Base-by-base conservation (phyloP, 768 basidiomycete species). In the Tubosaeta brunneosetosa region DNA sequence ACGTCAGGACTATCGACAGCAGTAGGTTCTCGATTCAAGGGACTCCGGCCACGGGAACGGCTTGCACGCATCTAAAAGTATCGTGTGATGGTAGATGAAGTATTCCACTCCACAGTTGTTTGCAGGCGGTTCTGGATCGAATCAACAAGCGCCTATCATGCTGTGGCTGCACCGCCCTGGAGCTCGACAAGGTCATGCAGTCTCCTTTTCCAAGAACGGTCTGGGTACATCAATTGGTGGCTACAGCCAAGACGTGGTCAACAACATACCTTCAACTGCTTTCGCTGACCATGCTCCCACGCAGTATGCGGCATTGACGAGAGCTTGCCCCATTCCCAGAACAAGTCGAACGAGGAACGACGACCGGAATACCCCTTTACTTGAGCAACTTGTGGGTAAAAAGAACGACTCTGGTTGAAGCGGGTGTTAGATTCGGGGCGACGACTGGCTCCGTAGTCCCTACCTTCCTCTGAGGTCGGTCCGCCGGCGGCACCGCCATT, bases 351-450 rank as follows among this genome's bases (percentile, higher is more conserved):
- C n/a, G 65, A 73, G 19, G 52, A 55, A 50, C 49, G 61, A 44
- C 73, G 63, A 55, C 70, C 65, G 9, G 66, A 64, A 38, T 38
- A 52, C 45, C 68, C 72, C 52, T 70, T 74, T 32, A 61, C 59
- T 52, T 75, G 74, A 14, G 75, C 74, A 48, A 77, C 71, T 50
- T 62, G 70, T 27, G 76, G 76, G 51, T 75, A 77, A 19, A 64
- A 60, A 12, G 71, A 47, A 50, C 60, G 66, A 46, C 53, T 50
- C 69, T 67, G 52, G 8, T 19, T n/a, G 45, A 13, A 12, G 17
- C 19, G 11, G 2, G 16, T 12, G 17, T 43, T 5, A 32, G 22
- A 10, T n/a, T 25, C 6, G 6, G n/a, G 13, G 12, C 19, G 37
- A 26, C 36, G 29, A 22, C n/a, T n/a, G 42, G 37, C 12, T 9